A percentile compares a stretch with the other conserved stretches of the same genome.
phyloP scores from a whole-genome alignment of 2,329 filamentous ascomycete species.

The Arthrobotrys sphaeroides region DNA sequence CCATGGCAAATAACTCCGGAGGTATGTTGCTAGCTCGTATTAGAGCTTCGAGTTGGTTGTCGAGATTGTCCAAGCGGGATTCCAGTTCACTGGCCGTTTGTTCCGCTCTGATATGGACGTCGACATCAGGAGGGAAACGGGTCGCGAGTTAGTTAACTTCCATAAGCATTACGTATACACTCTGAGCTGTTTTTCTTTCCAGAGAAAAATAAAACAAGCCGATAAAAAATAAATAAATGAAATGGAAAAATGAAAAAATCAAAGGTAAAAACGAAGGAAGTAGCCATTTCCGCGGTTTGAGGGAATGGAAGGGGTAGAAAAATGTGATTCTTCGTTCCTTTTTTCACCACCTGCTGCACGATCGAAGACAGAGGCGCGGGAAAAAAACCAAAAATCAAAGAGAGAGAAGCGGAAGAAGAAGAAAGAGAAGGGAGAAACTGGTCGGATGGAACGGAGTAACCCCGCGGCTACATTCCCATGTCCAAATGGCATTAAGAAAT shows the following conservation, averaged over 20 bases:
- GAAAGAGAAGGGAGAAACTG: not conserved
- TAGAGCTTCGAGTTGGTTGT: slow-evolving; percentile 35
- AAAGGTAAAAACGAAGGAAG: too few relatives aligned
- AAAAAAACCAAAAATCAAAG: not conserved
- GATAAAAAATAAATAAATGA: too few relatives aligned
- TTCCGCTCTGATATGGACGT: slow-evolving; percentile 41
- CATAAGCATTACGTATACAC: slow-evolving; percentile 22
- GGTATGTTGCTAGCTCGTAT: slow-evolving; percentile 42
- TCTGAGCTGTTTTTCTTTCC: not conserved
- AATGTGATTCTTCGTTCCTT: too few relatives aligned
- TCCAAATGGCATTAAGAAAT: slow-evolving; percentile 11
- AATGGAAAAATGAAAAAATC: too few relatives aligned
- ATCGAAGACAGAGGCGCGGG: not conserved
- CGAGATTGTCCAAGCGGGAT: slow-evolving; percentile 42
- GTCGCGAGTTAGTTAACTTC: slow-evolving; percentile 4
- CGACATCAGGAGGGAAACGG: slow-evolving; percentile 8
- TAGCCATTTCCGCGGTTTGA: too few relatives aligned
- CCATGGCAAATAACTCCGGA: slow-evolving; percentile 37
- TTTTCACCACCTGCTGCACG: too few relatives aligned
- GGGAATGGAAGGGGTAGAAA: too few relatives aligned
- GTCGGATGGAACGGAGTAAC: not conserved
- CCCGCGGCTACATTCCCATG: slow-evolving; percentile 15
- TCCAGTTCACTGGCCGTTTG: slow-evolving; percentile 48
- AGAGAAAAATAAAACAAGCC: too few relatives aligned
- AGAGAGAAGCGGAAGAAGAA: not conserved